phyloP scores from a whole-genome alignment of 2,329 filamentous ascomycete species.

The Exophiala calicioides region DNA sequence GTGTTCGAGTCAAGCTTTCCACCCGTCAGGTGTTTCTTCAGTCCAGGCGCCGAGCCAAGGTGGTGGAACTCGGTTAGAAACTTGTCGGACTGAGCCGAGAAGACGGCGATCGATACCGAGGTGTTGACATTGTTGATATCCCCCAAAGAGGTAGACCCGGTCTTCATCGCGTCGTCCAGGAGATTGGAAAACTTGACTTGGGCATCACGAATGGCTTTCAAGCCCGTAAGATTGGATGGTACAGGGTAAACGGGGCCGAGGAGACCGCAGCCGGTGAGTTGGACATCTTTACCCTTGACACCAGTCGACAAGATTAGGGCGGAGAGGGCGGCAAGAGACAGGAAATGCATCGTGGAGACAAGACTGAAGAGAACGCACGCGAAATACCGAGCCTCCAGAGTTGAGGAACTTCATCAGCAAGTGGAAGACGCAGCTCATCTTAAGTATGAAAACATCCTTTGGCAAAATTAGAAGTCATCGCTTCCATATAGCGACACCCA shows the following conservation, averaged over 20 bases:
- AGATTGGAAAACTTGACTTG: not conserved
- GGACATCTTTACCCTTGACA: not conserved
- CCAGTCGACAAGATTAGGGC: not conserved
- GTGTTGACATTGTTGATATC: conserved; percentile 9
- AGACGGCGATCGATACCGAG: conserved; percentile 7
- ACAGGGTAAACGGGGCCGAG: conserved; percentile 10
- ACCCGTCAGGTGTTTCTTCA: conserved; percentile 7
- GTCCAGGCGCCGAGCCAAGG: conserved; percentile 1
- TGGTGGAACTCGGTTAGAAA: conserved; percentile 10
- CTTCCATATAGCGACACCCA: too few species aligned
- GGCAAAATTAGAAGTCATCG: too few species aligned
- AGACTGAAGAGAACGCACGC: too few species aligned
- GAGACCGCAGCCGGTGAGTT: conserved; percentile 10
- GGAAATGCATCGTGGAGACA: too few species aligned
- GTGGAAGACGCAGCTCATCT: too few species aligned
- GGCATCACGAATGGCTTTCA: conserved; percentile 6
- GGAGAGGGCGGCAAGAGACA: too few species aligned
- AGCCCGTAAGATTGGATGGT: conserved; percentile 1
- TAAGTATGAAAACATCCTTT: too few species aligned
- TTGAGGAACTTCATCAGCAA: not conserved
- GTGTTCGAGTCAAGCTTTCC: conserved; percentile 25
- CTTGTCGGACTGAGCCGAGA: conserved; percentile 12
- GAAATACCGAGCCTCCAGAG: too few species aligned
- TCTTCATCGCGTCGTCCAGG: too few species aligned
- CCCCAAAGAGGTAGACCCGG: too few species aligned